A percentile compares a stretch with the other conserved stretches of the same genome.
phyloP scores from a whole-genome alignment of 2,329 filamentous ascomycete species.

The Macrophomina tecta region DNA sequence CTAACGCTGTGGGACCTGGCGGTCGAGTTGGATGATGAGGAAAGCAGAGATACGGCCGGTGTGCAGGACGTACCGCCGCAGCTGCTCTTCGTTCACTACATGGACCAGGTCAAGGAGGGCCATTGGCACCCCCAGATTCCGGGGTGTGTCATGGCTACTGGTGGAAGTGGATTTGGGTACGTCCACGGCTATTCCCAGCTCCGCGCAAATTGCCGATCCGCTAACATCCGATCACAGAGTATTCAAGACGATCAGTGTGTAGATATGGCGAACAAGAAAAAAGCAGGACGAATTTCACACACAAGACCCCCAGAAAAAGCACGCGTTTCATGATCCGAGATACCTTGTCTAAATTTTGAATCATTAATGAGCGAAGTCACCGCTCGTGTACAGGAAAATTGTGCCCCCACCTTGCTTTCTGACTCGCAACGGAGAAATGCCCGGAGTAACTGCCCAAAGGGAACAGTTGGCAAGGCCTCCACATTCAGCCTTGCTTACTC shows the following conservation, averaged over 20 bases:
- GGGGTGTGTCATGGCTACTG: slow-evolving; percentile 86
- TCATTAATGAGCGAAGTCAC: slow-evolving; percentile 3
- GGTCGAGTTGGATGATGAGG: slow-evolving; percentile 95
- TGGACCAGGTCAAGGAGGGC: slow-evolving; percentile 90
- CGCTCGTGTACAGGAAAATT: background rate
- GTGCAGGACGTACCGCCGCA: slow-evolving; percentile 92
- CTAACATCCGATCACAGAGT: slow-evolving; percentile 37
- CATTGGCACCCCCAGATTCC: slow-evolving; percentile 99
- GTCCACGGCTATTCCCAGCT: slow-evolving; percentile 35
- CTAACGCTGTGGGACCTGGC: slow-evolving; percentile 96
- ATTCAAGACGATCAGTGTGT: slow-evolving; percentile 51
- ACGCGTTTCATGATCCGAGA: slow-evolving; percentile 19
- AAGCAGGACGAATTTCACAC: background rate
- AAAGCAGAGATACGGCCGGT: slow-evolving; percentile 86
- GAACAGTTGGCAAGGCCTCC: background rate
- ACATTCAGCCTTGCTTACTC: background rate
- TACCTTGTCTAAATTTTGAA: slow-evolving; percentile 22
- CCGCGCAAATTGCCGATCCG: slow-evolving; percentile 30
- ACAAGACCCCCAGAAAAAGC: slow-evolving; percentile 2
- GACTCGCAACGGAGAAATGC: background rate
- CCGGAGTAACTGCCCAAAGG: background rate
- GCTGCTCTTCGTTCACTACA: slow-evolving; percentile 94
- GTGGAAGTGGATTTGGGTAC: slow-evolving; percentile 78
- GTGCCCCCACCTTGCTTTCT: slow-evolving; percentile 1
- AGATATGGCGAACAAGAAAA: slow-evolving; percentile 7